A percentile compares a stretch with the other conserved stretches of the same genome.
Evolutionary conservation across 1,139 yeast genomes (phyloP).

Genomic region (Blastobotrys petasosporus): DNA sequence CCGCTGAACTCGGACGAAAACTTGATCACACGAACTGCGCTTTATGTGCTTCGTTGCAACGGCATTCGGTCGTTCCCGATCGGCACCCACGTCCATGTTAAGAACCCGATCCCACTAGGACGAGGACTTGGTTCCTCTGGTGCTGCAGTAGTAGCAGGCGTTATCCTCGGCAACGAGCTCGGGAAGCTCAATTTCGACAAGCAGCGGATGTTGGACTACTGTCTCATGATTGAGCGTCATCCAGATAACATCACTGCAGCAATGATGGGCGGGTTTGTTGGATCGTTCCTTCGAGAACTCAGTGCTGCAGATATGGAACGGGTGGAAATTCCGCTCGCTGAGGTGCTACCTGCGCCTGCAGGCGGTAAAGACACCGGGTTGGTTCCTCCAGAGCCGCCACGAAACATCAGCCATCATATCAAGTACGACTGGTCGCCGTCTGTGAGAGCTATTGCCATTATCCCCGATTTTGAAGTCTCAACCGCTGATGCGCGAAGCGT

Average conservation of each 20-base stretch:
- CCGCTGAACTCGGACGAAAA: slow-evolving; percentile 73
- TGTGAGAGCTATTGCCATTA: slow-evolving; percentile 81
- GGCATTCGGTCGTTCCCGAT: slow-evolving; percentile 66
- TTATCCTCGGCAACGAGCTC: slow-evolving; percentile 79
- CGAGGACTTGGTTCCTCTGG: slow-evolving; percentile 98
- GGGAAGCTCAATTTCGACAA: slow-evolving; percentile 69
- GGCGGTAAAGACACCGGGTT: slow-evolving; percentile 61
- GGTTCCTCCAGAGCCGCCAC: slow-evolving; percentile 78
- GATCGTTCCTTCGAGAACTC: slow-evolving; percentile 82
- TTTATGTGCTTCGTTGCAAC: slow-evolving; percentile 82
- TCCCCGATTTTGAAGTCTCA: slow-evolving; percentile 89
- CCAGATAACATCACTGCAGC: slow-evolving; percentile 99
- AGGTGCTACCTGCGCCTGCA: slow-evolving; percentile 73
- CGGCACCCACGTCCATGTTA: slow-evolving; percentile 78
- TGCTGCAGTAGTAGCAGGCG: slow-evolving; percentile 97
- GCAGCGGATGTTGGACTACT: slow-evolving; percentile 83
- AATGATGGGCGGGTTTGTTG: slow-evolving; percentile 98
- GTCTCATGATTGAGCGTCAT: slow-evolving; percentile 94
- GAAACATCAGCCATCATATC: slow-evolving; percentile 80
- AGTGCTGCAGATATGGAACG: slow-evolving; percentile 62
- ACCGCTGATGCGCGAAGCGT: slow-evolving; percentile 90
- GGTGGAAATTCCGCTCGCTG: slow-evolving; percentile 76
- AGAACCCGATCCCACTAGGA: slow-evolving; percentile 90
- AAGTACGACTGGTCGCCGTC: slow-evolving; percentile 76
- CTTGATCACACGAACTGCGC: slow-evolving; percentile 85